Base-by-base conservation (phyloP, 371 early-diverging fungal species). In the Mucor plumbeus region DNA sequence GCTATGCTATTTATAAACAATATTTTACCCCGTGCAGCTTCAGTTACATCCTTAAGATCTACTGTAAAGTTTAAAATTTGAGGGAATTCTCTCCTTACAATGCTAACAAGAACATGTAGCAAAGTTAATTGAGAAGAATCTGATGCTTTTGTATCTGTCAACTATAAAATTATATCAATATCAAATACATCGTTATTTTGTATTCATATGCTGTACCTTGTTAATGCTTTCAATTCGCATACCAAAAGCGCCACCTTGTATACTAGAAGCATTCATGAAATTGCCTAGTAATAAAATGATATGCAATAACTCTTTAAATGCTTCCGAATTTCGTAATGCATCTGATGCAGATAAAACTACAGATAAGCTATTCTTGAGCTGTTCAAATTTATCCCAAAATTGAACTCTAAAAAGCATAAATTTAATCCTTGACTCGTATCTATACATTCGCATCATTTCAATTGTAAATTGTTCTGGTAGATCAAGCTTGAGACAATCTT, bases 231-330 rank as follows among this genome's bases (percentile, higher is more conserved):
- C 63, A 3, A 88, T 78, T 15, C 73, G 67, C 68, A 88, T 82
- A 39, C 88, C 88, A 70, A 78, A 88, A 1, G 88, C 88, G 43
- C 85, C 85, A 15, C 89, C 88, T 64, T 84, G 83, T n/a, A 79
- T 59, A 53, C 80, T 80, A 1, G 81, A 75, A 0, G 76, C 83
- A 65, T 88, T 88, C 89, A 88, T 87, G 61, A 76, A 88, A 61
- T 88, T 88, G 54, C 88, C 88, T 13, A 88, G 65, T 6, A 82
- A 60, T 31, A 88, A 69, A n/a, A 88, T 81, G 8, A 85, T 70
- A 26, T 81, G 74, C 40, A 87, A 67, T 2, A 86, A 14, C 33
- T 83, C 72, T n/a, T 70, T 74, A 39, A 88, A 68, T 19, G 72
- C 68, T 4, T 48, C 39, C 9, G 84, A 85, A 43, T 80, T 50